Conservation (phyloP, 75 land plant species). For the Pseudotsuga menziesii region DNA sequence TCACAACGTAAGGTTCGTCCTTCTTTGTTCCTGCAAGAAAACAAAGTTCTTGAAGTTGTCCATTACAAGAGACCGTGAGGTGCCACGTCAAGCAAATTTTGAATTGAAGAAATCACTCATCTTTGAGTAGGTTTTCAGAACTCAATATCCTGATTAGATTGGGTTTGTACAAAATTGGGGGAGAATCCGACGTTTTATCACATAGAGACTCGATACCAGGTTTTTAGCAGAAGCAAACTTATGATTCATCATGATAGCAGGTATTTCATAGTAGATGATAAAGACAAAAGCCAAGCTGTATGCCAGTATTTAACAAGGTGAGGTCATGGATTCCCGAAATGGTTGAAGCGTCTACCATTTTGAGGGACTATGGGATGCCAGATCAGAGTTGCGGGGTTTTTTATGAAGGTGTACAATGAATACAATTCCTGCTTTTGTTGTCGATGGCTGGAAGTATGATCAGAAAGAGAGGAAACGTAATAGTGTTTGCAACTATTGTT, state of each 20-base stretch:
- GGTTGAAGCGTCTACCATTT: conserved; percentile 51
- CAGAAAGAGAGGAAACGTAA: conserved; percentile 55
- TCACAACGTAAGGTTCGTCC: not conserved
- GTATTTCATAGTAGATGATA: conserved; percentile 1
- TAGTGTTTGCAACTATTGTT: conserved; percentile 87
- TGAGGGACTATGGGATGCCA: conserved; percentile 96
- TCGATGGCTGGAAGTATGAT: conserved; percentile 14
- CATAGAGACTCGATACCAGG: not conserved
- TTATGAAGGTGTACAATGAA: conserved; percentile 87
- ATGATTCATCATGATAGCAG: not conserved
- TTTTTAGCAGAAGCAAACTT: not conserved
- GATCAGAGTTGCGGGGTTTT: conserved; percentile 90
- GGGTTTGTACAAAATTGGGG: not conserved
- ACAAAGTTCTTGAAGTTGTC: not conserved
- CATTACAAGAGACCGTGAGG: not conserved
- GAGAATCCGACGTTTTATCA: not conserved
- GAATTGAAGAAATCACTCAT: not conserved
- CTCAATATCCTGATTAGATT: not conserved
- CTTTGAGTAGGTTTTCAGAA: not conserved
- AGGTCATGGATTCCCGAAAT: conserved; percentile 73
- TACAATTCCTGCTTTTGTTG: conserved; percentile 44
- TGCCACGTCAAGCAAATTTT: not conserved
- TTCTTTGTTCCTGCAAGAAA: not conserved
- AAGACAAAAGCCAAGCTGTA: not conserved
- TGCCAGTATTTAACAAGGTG: conserved; percentile 32